phyloP scores from a whole-genome alignment of 345 rosid species.

The Sisymbrium altissimum region DNA sequence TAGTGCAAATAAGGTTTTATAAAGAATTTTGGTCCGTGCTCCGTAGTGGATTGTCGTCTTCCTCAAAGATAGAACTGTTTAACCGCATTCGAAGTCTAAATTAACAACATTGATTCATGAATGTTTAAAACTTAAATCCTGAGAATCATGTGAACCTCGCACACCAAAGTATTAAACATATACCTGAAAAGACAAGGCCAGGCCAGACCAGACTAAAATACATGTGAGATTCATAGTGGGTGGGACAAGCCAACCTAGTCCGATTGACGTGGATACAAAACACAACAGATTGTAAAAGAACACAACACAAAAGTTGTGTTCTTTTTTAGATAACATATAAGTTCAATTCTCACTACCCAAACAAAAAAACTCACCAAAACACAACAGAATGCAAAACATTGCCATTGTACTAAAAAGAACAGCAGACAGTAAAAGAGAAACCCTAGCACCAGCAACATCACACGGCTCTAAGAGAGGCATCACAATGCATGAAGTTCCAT shows the following conservation, averaged over 20 bases:
- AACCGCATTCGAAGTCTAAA: background rate
- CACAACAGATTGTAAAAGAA: background rate
- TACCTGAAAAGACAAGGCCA: background rate
- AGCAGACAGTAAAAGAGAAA: no score
- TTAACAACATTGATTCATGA: background rate
- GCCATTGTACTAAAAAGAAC: no score
- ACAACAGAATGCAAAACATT: no score
- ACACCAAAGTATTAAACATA: background rate
- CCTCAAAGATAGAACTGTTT: background rate
- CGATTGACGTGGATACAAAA: background rate
- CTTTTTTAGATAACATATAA: background rate
- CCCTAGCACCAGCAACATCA: background rate
- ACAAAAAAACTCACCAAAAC: background rate
- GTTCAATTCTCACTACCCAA: background rate
- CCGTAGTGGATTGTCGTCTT: background rate
- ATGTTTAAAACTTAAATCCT: background rate
- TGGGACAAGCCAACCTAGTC: background rate
- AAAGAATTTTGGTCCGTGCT: no score
- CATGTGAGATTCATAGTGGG: background rate
- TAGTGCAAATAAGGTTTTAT: no score
- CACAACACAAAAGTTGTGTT: background rate
- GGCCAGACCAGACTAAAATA: background rate
- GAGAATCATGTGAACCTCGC: background rate
- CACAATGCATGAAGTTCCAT: constrained; percentile 26
- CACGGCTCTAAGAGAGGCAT: background rate